Evolutionary conservation across 1,284 basidiomycete species (phyloP), one percentile per base, ranked within the genome.

Genomic region (Sporisorium reilianum): DNA sequence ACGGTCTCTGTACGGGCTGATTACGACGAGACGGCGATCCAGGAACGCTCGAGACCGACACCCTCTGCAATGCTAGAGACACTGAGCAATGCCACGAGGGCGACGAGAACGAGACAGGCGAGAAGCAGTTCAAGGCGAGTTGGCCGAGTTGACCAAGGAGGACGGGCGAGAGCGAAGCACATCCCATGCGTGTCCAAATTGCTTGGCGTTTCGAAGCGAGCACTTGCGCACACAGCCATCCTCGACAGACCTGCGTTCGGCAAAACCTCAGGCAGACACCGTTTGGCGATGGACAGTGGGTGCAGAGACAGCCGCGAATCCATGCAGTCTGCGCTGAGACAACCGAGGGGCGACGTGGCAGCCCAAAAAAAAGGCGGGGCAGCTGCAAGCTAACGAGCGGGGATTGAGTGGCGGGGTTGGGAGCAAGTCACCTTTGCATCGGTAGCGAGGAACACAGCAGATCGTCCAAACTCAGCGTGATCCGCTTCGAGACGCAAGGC

Each of bases 391-490:
- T 25, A 20, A 5, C n/a, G 23, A 51, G 34, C 22, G 49, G 23
- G 49, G 16, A n/a, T 34, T 51, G 32, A 20, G 23, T 20, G 14
- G 42, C 62, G 49, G 61, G 54, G 61, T 46, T 52, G 28, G 26
- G 22, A 16, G 11, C 16, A 40, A n/a, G 14, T 26, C 32, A 36
- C 38, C 44, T 38, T 28, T 54, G 51, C 28, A 55, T 28, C 25
- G 64, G 64, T 61, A 66, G 64, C 64, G 64, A 66, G 57, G 44
- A 46, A 65, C 55, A 42, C 41, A 25, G 34, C 16, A 30, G 38
- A 38, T 63, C 48, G 20, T 49, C 5, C 54, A 42, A 41, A 41
- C 32, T 41, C 54, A 52, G n/a, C 41, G 32, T 28, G 48, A 48
- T 32, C 20, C 30, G 38, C 45, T 54, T 11, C 36, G 16, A 23